Evolutionary conservation across 73 alveolate species (phyloP).

Genomic region (Tetrahymena malaccensis): DNA sequence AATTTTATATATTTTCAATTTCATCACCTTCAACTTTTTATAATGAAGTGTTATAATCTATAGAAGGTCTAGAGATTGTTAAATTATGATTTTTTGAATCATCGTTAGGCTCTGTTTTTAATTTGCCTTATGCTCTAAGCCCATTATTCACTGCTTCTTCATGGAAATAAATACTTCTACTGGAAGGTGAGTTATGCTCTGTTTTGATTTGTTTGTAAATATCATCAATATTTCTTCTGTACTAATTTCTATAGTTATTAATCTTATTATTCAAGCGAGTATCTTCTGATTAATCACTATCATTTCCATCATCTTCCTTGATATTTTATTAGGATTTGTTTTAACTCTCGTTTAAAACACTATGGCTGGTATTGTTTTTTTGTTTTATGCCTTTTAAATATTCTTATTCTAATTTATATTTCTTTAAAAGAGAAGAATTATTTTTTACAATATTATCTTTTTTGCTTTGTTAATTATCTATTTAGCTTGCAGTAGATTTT

Average conservation of each 20-base stretch:
- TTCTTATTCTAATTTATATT: not conserved
- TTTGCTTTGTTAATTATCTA: not conserved
- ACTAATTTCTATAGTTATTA: not conserved
- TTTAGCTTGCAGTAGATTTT: not conserved
- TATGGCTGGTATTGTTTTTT: not conserved
- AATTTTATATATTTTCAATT: not conserved
- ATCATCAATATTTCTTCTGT: not conserved
- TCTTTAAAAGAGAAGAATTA: not conserved
- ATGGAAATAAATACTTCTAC: not conserved
- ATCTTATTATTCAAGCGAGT: not conserved
- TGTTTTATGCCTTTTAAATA: not conserved
- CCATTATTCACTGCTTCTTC: not conserved
- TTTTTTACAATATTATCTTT: not conserved
- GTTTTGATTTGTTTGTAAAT: not conserved
- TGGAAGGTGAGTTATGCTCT: not conserved
- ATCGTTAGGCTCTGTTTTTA: not conserved
- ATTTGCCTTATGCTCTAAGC: not conserved
- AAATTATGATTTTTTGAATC: not conserved
- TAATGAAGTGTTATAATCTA: not conserved
- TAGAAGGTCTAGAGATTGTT: not conserved
- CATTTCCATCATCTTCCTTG: not conserved
- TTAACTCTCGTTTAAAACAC: not conserved
- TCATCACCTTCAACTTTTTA: not conserved
- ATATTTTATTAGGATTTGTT: not conserved
- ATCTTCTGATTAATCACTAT: not conserved